Percentiles rank a stretch among this genome's conserved stretches.
phyloP scores from a whole-genome alignment of 768 basidiomycete genomes.

The Leccinum sublutescens region DNA sequence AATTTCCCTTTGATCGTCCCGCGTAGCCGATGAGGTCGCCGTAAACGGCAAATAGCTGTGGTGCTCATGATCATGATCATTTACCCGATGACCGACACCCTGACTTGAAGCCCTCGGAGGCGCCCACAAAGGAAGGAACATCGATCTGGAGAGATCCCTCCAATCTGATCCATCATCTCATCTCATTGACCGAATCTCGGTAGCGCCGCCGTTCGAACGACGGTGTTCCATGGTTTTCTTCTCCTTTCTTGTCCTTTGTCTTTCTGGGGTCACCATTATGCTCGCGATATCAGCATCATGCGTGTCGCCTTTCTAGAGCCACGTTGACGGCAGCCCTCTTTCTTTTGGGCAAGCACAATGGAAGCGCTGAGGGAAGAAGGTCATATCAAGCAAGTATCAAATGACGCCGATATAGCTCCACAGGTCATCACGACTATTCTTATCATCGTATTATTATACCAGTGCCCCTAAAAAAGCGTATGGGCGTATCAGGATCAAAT shows the following conservation, averaged over 20 bases:
- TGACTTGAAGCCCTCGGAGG: background rate
- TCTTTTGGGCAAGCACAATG: background rate
- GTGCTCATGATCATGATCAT: background rate
- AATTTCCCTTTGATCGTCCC: background rate
- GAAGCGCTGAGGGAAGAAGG: background rate
- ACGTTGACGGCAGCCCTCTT: background rate
- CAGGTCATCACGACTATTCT: background rate
- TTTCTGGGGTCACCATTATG: background rate
- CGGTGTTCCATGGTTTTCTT: background rate
- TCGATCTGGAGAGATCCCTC: background rate
- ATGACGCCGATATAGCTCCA: background rate
- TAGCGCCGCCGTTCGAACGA: background rate
- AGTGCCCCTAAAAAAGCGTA: background rate
- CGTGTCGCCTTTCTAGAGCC: background rate
- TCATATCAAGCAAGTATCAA: background rate
- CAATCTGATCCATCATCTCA: background rate
- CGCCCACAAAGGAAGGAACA: background rate
- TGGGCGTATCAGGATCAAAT: no score
- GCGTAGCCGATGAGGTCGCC: background rate
- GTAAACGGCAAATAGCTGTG: background rate
- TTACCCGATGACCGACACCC: background rate
- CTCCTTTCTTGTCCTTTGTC: background rate
- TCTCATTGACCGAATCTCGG: background rate
- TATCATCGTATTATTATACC: background rate
- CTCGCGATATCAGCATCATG: background rate